Base-by-base conservation (phyloP, 495 filamentous ascomycete genomes). In the Aspergillus wentii region DNA sequence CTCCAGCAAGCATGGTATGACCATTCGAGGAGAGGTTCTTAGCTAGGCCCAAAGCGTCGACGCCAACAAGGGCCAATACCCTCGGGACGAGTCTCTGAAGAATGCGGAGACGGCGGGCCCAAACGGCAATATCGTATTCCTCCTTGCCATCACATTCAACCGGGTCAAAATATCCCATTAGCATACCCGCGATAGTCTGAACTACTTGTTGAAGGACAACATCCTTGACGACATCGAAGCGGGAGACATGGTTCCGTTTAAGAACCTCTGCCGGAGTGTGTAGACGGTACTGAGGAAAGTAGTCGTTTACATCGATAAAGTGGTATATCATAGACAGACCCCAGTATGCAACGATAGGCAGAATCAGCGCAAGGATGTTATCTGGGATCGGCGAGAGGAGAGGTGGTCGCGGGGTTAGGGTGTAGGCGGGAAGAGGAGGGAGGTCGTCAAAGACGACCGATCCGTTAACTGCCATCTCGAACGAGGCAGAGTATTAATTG, bases 301-400 rank as follows among this genome's bases (percentile, higher is more conserved):
- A 73, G 56, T 92, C 83, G 56, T 81, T 78, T 32, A 79, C 64
- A 64, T 95, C 90, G 52, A 96, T 74, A 44, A 79, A 55, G 65
- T 95, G 88, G 66, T 92, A 98, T 52, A 92, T 60, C 57, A 85
- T 64, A n/a, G 89, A 95, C 27, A 94, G 49, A 19, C 62, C 65
- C 91, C 92, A 96, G 70, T 97, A 97, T 27, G 85, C 86, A 49
- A 86, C 54, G 35, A 94, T 75, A n/a, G 88, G 88, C 5, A 85
- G 66, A 25, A 86, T 56, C 32, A 92, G 68, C 14, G 81, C 70
- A 16, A 95, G 63, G 57, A 82, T 78, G 51, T 80, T 80, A 61
- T 97, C 92, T 15, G 86, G 75, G n/a, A 95, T 73, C 53, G 76
- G 79, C 26, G 88, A 71, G 30, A 95, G 42, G 20, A 95, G 66